Evolutionary conservation across 805 yeast species (phyloP).

Genomic region (Groenewaldozyma salmanticensis): DNA sequence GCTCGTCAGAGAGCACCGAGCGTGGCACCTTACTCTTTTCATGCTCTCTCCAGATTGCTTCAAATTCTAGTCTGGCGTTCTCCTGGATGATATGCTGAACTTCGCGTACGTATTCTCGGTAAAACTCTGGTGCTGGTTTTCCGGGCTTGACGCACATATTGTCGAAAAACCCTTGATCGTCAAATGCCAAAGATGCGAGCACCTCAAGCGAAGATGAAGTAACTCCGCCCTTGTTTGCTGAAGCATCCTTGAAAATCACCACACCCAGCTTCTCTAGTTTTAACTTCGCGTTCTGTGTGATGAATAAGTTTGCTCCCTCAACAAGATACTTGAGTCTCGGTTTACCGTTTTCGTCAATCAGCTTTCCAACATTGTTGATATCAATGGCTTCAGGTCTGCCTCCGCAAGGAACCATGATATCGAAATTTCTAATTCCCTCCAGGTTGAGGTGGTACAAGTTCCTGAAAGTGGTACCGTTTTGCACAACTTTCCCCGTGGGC

Average conservation of each 20-base stretch:
- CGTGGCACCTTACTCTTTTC: slow-evolving; percentile 52
- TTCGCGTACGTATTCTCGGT: slow-evolving; percentile 71
- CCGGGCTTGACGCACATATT: slow-evolving; percentile 59
- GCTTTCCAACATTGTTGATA: slow-evolving; percentile 62
- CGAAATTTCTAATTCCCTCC: slow-evolving; percentile 33
- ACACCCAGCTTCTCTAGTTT: slow-evolving; percentile 81
- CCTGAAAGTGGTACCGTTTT: slow-evolving; percentile 84
- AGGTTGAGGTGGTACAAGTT: slow-evolving; percentile 73
- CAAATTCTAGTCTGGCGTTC: slow-evolving; percentile 81
- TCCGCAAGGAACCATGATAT: slow-evolving; percentile 93
- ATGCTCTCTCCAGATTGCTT: slow-evolving; percentile 73
- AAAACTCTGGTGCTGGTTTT: slow-evolving; percentile 53
- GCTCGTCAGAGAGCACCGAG: slow-evolving; percentile 62
- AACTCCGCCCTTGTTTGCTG: slow-evolving; percentile 97
- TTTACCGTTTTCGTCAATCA: slow-evolving; percentile 74
- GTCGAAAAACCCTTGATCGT: slow-evolving; percentile 68
- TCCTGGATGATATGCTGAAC: slow-evolving; percentile 67
- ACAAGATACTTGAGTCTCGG: slow-evolving; percentile 77
- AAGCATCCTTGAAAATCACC: slow-evolving; percentile 85
- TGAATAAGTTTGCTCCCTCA: slow-evolving; percentile 95
- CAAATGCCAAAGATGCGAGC: slow-evolving; percentile 84
- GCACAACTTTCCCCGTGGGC: slow-evolving; percentile 66
- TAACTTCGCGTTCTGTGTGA: slow-evolving; percentile 88
- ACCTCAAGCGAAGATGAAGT: slow-evolving; percentile 95
- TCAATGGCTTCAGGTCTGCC: slow-evolving; percentile 97